Conservation (phyloP, 116 monocot species). For the Posidonia oceanica region DNA sequence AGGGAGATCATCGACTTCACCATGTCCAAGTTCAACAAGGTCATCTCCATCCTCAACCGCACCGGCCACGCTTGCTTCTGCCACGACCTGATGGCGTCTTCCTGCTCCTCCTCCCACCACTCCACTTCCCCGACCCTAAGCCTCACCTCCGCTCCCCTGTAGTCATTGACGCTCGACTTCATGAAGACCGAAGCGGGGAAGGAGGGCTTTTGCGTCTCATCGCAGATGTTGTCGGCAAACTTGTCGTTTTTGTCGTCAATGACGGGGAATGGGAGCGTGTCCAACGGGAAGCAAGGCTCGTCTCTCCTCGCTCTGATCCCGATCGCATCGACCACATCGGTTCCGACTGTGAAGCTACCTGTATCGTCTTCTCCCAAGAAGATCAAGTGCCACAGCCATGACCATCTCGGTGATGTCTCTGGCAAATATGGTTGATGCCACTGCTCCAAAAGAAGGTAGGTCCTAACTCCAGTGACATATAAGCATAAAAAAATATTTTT, state of each 20-base stretch:
- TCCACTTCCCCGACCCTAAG: not conserved
- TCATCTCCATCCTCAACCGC: constrained; percentile 52
- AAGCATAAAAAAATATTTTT: too few species aligned
- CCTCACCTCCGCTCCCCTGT: not conserved
- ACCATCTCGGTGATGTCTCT: too few species aligned
- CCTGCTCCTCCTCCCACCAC: too few species aligned
- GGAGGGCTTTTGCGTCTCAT: not conserved
- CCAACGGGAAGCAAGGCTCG: constrained; percentile 36
- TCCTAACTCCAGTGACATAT: not conserved
- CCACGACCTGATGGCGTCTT: too few species aligned
- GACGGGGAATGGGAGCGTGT: constrained; percentile 66
- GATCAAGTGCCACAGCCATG: too few species aligned
- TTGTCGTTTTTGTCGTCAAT: constrained; percentile 61
- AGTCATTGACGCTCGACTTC: constrained; percentile 45
- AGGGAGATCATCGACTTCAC: constrained; percentile 60
- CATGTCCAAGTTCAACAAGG: constrained; percentile 48
- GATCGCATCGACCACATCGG: too few species aligned
- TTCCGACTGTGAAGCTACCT: constrained; percentile 42
- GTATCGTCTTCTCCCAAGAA: too few species aligned
- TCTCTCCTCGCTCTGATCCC: too few species aligned
- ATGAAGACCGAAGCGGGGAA: constrained; percentile 22
- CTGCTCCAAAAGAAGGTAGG: constrained; percentile 45
- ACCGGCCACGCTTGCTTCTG: constrained; percentile 84
- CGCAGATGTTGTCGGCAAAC: constrained; percentile 35
- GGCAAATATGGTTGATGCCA: constrained; percentile 44